A percentile compares a stretch with the other conserved stretches of the same genome.
Conservation (phyloP, 1,284 basidiomycete species). For the Heterobasidion occidentale region DNA sequence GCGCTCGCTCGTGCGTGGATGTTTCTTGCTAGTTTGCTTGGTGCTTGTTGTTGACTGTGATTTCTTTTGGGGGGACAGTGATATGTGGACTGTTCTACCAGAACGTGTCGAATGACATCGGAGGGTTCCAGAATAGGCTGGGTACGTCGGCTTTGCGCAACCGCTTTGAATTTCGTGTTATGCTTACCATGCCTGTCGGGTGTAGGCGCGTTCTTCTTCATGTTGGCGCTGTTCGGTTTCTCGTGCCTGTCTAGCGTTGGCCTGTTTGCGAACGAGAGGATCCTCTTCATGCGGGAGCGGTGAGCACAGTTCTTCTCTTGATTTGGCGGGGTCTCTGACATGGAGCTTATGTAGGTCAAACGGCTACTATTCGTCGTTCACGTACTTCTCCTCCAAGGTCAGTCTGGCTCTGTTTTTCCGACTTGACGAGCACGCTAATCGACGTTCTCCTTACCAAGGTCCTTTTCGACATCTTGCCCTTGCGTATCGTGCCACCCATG, state of each 20-base stretch:
- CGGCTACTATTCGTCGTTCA: conserved; percentile 93
- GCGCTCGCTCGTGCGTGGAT: conserved; percentile 64
- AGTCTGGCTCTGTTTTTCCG: conserved; percentile 1
- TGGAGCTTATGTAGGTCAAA: conserved; percentile 57
- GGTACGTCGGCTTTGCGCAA: conserved; percentile 32
- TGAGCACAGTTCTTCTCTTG: conserved; percentile 24
- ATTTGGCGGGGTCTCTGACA: not conserved
- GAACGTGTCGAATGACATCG: conserved; percentile 82
- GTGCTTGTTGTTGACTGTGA: not conserved
- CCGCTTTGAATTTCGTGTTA: not conserved
- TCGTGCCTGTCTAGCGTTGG: conserved; percentile 90
- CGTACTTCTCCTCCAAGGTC: conserved; percentile 92
- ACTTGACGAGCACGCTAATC: not conserved
- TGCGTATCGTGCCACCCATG: conserved; percentile 90
- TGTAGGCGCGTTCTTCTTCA: conserved; percentile 91
- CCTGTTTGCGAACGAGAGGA: conserved; percentile 88
- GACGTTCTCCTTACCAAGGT: conserved; percentile 37
- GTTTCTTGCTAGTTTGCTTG: not conserved
- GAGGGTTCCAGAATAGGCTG: conserved; percentile 87
- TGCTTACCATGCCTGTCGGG: not conserved
- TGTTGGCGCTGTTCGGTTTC: conserved; percentile 91
- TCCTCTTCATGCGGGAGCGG: conserved; percentile 95
- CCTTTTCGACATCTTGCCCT: conserved; percentile 91
- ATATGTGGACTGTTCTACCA: conserved; percentile 81
- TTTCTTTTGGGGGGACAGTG: conserved; percentile 31